Base-by-base conservation (phyloP, 1,284 basidiomycete genomes). In the Moniliella sp. region DNA sequence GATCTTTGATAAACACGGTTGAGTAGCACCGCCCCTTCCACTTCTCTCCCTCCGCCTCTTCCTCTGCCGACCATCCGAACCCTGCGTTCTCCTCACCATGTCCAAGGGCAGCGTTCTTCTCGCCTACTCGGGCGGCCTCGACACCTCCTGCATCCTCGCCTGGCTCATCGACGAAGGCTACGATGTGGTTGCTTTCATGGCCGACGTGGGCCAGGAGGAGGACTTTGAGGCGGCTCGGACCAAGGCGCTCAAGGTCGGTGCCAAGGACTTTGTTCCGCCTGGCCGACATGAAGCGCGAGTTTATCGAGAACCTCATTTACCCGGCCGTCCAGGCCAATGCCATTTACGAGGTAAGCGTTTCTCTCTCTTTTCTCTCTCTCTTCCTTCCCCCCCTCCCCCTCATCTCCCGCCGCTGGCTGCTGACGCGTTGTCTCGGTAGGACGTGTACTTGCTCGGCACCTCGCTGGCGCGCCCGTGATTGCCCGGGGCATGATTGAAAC, bases 131-230 rank as follows among this genome's bases (percentile, higher is more conserved):
- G 88, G 91, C 53, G 88, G 88, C 59, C 73, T 97, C 39, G 54
- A 59, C 45, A 59, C 56, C 23, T 59, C 56, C 33, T 50, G 47
- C 31, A 59, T 59, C 40, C 50, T 59, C 26, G 48, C 56, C 30
- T 59, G 56, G 56, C 53, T 59, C 64, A 88, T 94, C 63, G 86
- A 97, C 63, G 71, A 94, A 62, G 84, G 83, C 35, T 94, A 94
- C 66, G 81, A 94, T 58, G 88, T 94, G 44, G 75, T 80, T 49
- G 83, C 86, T 25, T 97, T 88, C 72, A 91, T 97, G 84, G 86
- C 86, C 31, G 83, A 94, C 66, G 83, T 94, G 45, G 88, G 88
- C 17, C 88, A 94, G 64, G 84, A 94, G 64, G 88, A 97, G 78
- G 86, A 99, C 65, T 97, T 91, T 58, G 80, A 72, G 40, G 86